phyloP scores from a whole-genome alignment of 495 filamentous ascomycete genomes.

The Acidiella bohemica region DNA sequence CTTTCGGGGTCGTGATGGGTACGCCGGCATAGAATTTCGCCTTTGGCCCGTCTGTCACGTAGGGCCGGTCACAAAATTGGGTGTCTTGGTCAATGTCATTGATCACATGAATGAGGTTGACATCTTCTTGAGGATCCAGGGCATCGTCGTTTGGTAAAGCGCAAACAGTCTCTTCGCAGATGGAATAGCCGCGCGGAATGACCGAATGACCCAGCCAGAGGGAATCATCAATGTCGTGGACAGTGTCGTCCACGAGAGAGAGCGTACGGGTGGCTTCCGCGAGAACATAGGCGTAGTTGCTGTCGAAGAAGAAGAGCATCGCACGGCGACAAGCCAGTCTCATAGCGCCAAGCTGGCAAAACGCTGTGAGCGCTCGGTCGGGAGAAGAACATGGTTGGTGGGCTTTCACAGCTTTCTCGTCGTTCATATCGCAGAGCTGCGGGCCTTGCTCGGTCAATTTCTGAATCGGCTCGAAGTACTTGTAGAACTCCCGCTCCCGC shows the following conservation, averaged over 20 bases:
- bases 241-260: constrained; percentile 10
- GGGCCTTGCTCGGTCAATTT: constrained; percentile 5
- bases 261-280: constrained; percentile 28
- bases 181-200: constrained; percentile 7
- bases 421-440: constrained; percentile 3
- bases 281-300: constrained; percentile 29
- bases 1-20: constrained; percentile 15
- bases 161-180: constrained; percentile 14
- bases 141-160: neutral
- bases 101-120: constrained; percentile 5
- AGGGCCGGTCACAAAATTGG: constrained; percentile 12
- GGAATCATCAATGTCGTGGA: constrained; percentile 20
- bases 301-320: constrained; percentile 32
- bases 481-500: constrained; percentile 16
- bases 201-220: constrained; percentile 24
- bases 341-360: constrained; percentile 23
- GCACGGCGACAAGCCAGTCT: constrained; percentile 29
- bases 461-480: constrained; percentile 14
- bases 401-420: constrained; percentile 1
- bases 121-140: neutral
- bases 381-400: constrained; percentile 12
- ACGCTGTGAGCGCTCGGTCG: constrained; percentile 13
- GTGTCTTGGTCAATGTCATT: constrained; percentile 8
- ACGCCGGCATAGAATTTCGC: constrained; percentile 22
- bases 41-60: constrained; percentile 9